These are phyloP conservation scores for Beauveria medogensis DNA, from an alignment of 2,329 filamentous ascomycete species.

Conservation along the genomic window DNA sequence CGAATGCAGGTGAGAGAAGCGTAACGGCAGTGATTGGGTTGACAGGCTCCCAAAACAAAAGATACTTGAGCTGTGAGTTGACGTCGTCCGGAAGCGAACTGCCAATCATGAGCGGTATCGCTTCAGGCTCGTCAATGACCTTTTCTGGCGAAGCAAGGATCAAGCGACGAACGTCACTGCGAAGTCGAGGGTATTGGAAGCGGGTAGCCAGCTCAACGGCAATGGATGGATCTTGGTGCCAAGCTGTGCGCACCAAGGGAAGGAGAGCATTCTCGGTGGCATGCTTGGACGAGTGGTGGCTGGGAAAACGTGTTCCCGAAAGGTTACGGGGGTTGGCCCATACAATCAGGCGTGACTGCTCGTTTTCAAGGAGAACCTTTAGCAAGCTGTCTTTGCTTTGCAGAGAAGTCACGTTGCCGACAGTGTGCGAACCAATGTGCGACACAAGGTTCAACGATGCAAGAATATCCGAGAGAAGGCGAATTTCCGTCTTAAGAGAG, in stretches of 20 bases:
- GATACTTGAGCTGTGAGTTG: constrained; percentile 74
- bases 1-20: constrained; percentile 85
- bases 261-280: constrained; percentile 40
- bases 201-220: constrained; percentile 78
- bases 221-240: constrained; percentile 75
- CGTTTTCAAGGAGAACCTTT: constrained; percentile 70
- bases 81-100: constrained; percentile 70
- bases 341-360: constrained; percentile 73
- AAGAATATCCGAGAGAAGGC: constrained; percentile 69
- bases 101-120: constrained; percentile 74
- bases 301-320: constrained; percentile 30
- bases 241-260: constrained; percentile 70
- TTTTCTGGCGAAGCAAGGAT: constrained; percentile 78
- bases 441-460: constrained; percentile 56
- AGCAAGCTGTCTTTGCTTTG: constrained; percentile 79
- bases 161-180: constrained; percentile 68
- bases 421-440: constrained; percentile 45
- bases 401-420: constrained; percentile 55
- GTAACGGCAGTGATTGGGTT: constrained; percentile 91
- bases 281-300: constrained; percentile 32
- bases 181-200: constrained; percentile 67
- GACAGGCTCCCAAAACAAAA: constrained; percentile 86
- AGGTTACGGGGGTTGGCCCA: constrained; percentile 80
- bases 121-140: constrained; percentile 72
- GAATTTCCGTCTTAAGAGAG: constrained; percentile 87